phyloP scores from a whole-genome alignment of 345 rosid genomes.

The Leavenworthia alabamica region DNA sequence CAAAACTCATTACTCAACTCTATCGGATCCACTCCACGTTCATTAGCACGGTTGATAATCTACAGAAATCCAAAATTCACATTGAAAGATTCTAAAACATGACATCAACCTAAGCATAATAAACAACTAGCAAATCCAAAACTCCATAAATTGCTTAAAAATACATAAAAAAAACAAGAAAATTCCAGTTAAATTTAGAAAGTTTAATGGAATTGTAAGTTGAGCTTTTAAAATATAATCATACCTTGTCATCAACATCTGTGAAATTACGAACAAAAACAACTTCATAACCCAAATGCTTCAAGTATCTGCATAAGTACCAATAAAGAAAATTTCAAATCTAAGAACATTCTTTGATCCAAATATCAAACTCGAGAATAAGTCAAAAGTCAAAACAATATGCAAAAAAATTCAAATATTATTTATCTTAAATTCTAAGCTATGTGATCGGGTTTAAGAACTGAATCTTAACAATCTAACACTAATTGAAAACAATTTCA shows the following conservation, averaged over 20 bases:
- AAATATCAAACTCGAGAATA: too few species aligned
- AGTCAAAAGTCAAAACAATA: too few species aligned
- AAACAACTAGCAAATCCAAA: background rate
- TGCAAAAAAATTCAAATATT: background rate
- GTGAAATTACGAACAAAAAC: conserved; percentile 79
- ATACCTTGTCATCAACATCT: conserved; percentile 89
- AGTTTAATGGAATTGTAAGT: too few species aligned
- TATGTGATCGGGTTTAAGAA: too few species aligned
- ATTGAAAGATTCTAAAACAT: background rate
- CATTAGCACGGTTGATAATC: conserved; percentile 75
- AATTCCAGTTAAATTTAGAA: too few species aligned
- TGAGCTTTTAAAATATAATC: background rate
- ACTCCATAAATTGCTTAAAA: background rate
- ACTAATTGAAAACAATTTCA: too few species aligned
- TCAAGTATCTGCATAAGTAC: conserved; percentile 75
- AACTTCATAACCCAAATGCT: conserved; percentile 64
- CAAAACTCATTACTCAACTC: conserved; percentile 60
- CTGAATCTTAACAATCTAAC: too few species aligned
- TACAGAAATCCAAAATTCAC: conserved; percentile 20
- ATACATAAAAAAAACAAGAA: background rate
- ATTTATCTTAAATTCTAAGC: too few species aligned
- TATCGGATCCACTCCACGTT: conserved; percentile 48
- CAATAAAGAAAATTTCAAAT: too few species aligned
- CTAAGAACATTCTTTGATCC: background rate
- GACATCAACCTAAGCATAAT: background rate